These are phyloP conservation scores for Mycena haematopus DNA, from an alignment of 768 basidiomycete species.

Conservation along the genomic window DNA sequence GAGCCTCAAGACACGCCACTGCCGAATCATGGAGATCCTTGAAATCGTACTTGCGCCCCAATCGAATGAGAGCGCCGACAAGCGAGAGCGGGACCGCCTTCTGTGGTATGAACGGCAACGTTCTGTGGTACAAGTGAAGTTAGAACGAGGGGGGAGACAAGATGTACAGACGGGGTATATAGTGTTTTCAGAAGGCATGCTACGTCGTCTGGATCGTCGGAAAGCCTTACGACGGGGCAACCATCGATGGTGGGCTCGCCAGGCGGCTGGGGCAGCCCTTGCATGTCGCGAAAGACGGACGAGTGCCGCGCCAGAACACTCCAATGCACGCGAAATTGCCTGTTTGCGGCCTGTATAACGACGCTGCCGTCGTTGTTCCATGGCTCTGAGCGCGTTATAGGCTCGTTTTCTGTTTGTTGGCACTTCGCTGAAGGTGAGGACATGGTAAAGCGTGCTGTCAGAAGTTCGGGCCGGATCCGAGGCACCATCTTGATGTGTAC, in stretches of 20 bases:
- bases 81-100: background rate
- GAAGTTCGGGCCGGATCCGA: too few relatives aligned
- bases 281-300: slow-evolving; percentile 13
- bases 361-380: slow-evolving; percentile 16
- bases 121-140: background rate
- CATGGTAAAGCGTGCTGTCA: too few relatives aligned
- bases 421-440: background rate
- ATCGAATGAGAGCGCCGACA: background rate
- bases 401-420: background rate
- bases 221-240: slow-evolving; percentile 11
- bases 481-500: too few relatives aligned
- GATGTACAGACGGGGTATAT: background rate
- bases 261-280: slow-evolving; percentile 6
- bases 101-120: background rate
- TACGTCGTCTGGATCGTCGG: slow-evolving; percentile 6
- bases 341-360: slow-evolving; percentile 8
- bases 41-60: background rate
- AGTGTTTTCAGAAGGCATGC: background rate
- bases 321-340: slow-evolving; percentile 23
- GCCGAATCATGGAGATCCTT: background rate
- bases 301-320: slow-evolving; percentile 14
- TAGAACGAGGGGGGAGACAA: background rate
- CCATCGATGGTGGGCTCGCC: slow-evolving; percentile 17
- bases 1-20: background rate
- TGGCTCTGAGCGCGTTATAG: background rate